A percentile compares a stretch with the other conserved stretches of the same genome.
Conservation (phyloP, 202 grass and related monocot species). For the Hordeum pubiflorum region DNA sequence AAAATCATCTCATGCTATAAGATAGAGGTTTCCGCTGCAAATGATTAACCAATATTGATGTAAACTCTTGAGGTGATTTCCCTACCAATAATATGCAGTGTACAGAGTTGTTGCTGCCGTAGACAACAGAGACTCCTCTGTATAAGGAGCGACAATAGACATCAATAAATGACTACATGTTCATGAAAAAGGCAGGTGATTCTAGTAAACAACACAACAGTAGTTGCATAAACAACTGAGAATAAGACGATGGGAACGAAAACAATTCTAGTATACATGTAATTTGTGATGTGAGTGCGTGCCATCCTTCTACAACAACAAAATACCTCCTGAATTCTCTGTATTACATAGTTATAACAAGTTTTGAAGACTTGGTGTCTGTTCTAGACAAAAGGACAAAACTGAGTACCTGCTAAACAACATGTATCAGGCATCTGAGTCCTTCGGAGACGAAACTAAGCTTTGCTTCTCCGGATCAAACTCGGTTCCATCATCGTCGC, state of each 20-base stretch:
- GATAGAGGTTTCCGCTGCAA: neutral
- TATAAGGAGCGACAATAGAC: neutral
- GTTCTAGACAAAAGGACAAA: neutral
- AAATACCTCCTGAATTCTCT: neutral
- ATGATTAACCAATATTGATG: neutral
- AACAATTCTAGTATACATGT: neutral
- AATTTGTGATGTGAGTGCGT: neutral
- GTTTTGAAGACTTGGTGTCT: neutral
- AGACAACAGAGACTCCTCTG: neutral
- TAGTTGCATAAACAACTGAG: too few relatives aligned
- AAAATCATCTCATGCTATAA: neutral
- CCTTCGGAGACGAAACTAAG: conserved; percentile 31
- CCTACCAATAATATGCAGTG: neutral
- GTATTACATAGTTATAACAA: neutral
- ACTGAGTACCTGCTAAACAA: neutral
- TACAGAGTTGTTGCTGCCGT: neutral
- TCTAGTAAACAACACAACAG: neutral
- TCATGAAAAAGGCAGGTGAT: neutral
- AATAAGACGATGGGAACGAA: too few relatives aligned
- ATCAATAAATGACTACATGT: neutral
- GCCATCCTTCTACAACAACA: neutral
- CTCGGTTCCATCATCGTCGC: conserved; percentile 1
- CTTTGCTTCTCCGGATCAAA: conserved; percentile 27
- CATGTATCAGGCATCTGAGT: conserved; percentile 26
- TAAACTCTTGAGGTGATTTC: neutral